Base-by-base conservation (phyloP, 116 monocot species). In the Thalassia testudinum region DNA sequence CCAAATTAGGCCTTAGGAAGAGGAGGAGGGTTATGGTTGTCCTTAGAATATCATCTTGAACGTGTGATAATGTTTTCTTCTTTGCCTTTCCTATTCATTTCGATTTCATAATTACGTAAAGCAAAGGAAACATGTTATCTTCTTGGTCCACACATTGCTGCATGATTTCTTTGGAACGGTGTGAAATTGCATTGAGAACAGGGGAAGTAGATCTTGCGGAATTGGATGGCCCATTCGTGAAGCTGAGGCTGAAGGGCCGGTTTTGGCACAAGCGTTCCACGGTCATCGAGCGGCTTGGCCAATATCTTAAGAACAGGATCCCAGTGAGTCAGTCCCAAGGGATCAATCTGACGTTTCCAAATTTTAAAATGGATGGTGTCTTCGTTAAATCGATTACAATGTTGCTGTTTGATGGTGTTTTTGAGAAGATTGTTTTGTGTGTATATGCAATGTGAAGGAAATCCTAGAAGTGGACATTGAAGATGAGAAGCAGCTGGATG, bases 391-490 rank as follows among this genome's bases (percentile, higher is more conserved):
- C n/a, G 3, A 34, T 34, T 3, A 34, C 30, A 10, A 5, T 34
- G 10, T 34, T 34, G 30, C 10, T 3, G 0, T 27, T 30, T 37
- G 15, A 27, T 56, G 21, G 12, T 59, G n/a, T 21, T 16, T 28
- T 17, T 18, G 30, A 26, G 23, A 34, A 18, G 22, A 1, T 42
- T 24, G 1, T 25, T 58, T 12, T 58, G 21, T 44, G 51, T 47
- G 5, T 68, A 63, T n/a, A n/a, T n/a, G n/a, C n/a, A n/a, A n/a
- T 52, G 13, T 29, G 40, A 42, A 86, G 86, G 92, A 95, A 70
- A 76, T 95, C 52, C 63, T 95, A 67, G 95, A 88, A 63, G 95
- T 88, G 50, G 95, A 81, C 13, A 81, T 95, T 56, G 95, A 88
- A 66, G 81, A 95, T 58, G 84, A 87, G 67, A 78, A 81, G 47